phyloP scores from a whole-genome alignment of 768 basidiomycete genomes.

The Lactifluus subvellereus region DNA sequence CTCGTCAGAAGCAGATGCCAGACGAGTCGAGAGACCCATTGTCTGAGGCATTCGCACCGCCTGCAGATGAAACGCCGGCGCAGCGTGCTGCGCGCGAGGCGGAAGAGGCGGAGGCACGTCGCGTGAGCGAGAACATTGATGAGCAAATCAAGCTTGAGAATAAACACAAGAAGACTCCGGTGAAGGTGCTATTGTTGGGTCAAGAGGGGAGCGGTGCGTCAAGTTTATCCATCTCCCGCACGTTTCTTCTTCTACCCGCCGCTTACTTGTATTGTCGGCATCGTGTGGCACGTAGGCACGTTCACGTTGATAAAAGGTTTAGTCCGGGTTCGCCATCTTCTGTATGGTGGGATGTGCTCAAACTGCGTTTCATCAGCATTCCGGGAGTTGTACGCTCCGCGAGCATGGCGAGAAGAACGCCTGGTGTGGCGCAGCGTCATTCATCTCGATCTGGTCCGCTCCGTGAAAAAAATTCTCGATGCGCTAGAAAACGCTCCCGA shows the following conservation, averaged over 20 bases:
- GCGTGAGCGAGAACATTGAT: constrained; percentile 26
- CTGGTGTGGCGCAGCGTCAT: constrained; percentile 72
- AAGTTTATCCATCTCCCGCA: neutral
- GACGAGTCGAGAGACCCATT: neutral
- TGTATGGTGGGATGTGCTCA: neutral
- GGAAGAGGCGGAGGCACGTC: constrained; percentile 24
- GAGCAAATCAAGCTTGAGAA: constrained; percentile 20
- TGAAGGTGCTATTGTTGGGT: constrained; percentile 28
- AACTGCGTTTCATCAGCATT: neutral
- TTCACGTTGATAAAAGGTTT: neutral
- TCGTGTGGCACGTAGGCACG: neutral
- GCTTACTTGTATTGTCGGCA: no score
- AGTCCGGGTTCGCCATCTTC: no score
- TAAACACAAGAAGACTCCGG: constrained; percentile 7
- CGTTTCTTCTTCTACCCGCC: no score
- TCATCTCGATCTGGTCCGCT: constrained; percentile 49
- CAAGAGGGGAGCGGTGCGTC: constrained; percentile 9
- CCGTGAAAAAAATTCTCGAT: constrained; percentile 37
- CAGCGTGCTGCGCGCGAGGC: constrained; percentile 22
- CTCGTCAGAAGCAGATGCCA: neutral
- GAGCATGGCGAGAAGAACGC: constrained; percentile 53
- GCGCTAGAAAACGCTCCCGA: constrained; percentile 28
- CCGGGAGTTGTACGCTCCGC: neutral
- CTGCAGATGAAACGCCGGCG: constrained; percentile 22
- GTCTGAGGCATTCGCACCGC: neutral